Evolutionary conservation across 495 filamentous ascomycete species (phyloP).

Genomic region (Chlorociboria aeruginascens): DNA sequence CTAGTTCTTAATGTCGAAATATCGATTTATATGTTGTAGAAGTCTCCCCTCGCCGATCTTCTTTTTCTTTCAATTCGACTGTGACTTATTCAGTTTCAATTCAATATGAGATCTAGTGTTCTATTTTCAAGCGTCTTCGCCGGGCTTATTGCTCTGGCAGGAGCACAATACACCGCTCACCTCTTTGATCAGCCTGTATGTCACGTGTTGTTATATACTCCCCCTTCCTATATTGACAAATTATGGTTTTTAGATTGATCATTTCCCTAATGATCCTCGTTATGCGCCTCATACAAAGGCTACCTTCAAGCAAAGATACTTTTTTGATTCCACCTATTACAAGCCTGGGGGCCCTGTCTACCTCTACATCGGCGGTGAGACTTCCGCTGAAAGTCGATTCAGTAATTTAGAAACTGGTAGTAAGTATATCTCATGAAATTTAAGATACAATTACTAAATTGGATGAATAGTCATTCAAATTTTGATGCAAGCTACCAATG

Average conservation of each 20-base stretch:
- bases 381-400: slow-evolving; percentile 11
- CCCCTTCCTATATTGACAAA: no score
- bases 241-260: slow-evolving; percentile 23
- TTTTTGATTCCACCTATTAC: slow-evolving; percentile 33
- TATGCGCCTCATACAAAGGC: slow-evolving; percentile 26
- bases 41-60: no score
- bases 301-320: slow-evolving; percentile 34
- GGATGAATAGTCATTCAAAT: slow-evolving; percentile 29
- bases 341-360: slow-evolving; percentile 34
- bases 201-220: no score
- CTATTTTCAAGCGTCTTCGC: no score
- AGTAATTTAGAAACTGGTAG: slow-evolving; percentile 12
- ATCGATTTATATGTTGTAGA: no score
- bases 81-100: no score
- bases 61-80: no score
- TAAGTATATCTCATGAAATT: slow-evolving; percentile 15
- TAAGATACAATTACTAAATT: background rate
- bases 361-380: slow-evolving; percentile 35
- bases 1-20: no score
- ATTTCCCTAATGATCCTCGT: slow-evolving; percentile 26
- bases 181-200: no score
- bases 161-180: no score
- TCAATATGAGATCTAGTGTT: no score
- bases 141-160: no score
- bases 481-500: slow-evolving; percentile 33